These are phyloP conservation scores for Cyathus striatus DNA, from an alignment of 768 basidiomycete species.

Conservation along the genomic window DNA sequence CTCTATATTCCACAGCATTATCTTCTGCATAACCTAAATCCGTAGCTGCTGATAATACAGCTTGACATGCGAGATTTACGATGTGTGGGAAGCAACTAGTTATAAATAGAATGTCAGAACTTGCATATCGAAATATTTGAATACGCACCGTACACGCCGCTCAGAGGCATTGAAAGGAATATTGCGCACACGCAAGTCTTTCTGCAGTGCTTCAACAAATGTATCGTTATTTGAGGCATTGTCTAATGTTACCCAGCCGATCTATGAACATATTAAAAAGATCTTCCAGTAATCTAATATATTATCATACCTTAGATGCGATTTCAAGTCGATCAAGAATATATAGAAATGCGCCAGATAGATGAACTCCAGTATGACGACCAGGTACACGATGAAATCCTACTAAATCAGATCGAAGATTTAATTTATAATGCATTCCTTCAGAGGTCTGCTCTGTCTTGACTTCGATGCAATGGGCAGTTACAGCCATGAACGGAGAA, in stretches of 20 bases:
- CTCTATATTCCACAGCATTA: background rate
- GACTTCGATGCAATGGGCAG: background rate
- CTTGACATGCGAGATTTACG: background rate
- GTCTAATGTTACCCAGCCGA: background rate
- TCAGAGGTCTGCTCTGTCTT: background rate
- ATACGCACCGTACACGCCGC: background rate
- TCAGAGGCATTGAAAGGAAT: background rate
- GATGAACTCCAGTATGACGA: background rate
- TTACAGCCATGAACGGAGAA: background rate
- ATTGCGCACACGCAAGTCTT: background rate
- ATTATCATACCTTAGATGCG: background rate
- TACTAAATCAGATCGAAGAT: background rate
- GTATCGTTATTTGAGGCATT: slow-evolving; percentile 1
- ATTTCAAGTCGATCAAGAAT: background rate
- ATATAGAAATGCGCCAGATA: background rate
- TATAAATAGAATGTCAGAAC: background rate
- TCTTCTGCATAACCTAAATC: background rate
- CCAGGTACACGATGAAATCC: background rate
- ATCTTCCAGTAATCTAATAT: background rate
- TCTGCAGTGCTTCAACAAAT: background rate
- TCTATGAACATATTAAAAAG: background rate
- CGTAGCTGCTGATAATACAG: background rate
- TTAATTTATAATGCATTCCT: background rate
- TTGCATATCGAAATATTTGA: background rate
- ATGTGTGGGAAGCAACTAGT: background rate